Evolutionary conservation across 163 green algal species (phyloP).

Genomic region (Trebouxia gelatinosa): DNA sequence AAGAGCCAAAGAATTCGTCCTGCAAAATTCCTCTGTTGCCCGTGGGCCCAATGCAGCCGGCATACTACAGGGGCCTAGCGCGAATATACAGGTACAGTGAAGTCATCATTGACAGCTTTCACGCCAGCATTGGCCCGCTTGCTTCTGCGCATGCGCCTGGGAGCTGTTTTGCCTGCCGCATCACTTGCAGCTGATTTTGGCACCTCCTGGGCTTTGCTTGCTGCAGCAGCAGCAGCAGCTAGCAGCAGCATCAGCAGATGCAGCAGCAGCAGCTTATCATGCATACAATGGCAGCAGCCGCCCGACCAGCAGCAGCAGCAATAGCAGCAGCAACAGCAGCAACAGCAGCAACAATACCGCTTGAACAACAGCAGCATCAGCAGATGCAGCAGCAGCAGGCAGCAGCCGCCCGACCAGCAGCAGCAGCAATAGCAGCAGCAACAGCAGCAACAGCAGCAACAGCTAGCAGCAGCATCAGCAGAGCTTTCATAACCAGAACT

Average conservation of each 20-base stretch:
- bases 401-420: too few species aligned
- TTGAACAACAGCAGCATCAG: background rate
- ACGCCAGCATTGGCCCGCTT: conserved; percentile 13
- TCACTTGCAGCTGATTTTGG: too few species aligned
- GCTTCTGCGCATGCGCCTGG: conserved; percentile 6
- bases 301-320: background rate
- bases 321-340: background rate
- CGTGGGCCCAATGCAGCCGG: too few species aligned
- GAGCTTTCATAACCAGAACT: conserved; percentile 55
- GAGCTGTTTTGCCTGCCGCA: too few species aligned
- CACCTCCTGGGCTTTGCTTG: too few species aligned
- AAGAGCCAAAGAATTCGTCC: too few species aligned
- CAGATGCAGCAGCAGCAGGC: background rate
- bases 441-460: background rate
- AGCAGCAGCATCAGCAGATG: too few species aligned
- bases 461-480: background rate
- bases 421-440: too few species aligned
- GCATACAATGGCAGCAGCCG: background rate
- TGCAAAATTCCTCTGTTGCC: too few species aligned
- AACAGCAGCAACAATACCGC: background rate
- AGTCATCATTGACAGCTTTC: background rate
- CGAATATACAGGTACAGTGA: conserved; percentile 8
- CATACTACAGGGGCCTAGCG: too few species aligned
- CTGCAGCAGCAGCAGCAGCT: too few species aligned
- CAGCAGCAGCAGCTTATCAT: background rate